phyloP scores from a whole-genome alignment of 306 rosid species.

The Fragaria ananassa region DNA sequence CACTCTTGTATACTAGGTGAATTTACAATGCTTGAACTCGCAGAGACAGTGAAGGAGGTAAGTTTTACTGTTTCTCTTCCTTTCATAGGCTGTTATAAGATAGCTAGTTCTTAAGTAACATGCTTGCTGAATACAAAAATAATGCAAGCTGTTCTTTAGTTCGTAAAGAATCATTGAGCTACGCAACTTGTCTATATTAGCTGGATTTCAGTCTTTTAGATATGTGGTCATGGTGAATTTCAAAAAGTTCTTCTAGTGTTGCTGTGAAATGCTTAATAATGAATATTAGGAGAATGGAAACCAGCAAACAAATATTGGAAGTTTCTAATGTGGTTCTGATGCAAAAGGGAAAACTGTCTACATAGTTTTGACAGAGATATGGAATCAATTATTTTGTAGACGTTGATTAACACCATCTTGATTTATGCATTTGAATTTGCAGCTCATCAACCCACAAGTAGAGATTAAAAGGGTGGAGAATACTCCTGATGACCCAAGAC shows the following conservation, averaged over 20 bases:
- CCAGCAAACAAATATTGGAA: background rate
- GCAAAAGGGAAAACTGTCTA: background rate
- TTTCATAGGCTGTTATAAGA: background rate
- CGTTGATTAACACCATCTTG: background rate
- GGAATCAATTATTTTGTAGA: background rate
- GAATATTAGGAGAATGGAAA: background rate
- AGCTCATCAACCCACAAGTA: slow-evolving; percentile 67
- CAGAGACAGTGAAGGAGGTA: slow-evolving; percentile 89
- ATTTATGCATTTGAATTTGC: slow-evolving; percentile 26
- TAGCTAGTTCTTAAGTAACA: background rate
- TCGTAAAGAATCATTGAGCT: background rate
- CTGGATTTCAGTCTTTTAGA: background rate
- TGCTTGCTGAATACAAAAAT: background rate
- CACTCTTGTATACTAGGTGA: slow-evolving; percentile 45
- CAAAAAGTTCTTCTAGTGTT: background rate
- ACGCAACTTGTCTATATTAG: background rate
- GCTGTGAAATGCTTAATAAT: background rate
- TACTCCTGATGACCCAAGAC: slow-evolving; percentile 86
- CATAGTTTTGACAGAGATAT: background rate
- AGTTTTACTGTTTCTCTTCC: slow-evolving; percentile 25
- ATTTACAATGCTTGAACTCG: slow-evolving; percentile 85
- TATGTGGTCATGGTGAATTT: background rate
- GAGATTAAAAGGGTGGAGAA: slow-evolving; percentile 73
- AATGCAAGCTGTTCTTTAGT: background rate
- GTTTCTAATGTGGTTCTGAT: background rate